These are phyloP conservation scores for Leucosporidium scottii DNA, from an alignment of 768 basidiomycete species.

Conservation along the genomic window DNA sequence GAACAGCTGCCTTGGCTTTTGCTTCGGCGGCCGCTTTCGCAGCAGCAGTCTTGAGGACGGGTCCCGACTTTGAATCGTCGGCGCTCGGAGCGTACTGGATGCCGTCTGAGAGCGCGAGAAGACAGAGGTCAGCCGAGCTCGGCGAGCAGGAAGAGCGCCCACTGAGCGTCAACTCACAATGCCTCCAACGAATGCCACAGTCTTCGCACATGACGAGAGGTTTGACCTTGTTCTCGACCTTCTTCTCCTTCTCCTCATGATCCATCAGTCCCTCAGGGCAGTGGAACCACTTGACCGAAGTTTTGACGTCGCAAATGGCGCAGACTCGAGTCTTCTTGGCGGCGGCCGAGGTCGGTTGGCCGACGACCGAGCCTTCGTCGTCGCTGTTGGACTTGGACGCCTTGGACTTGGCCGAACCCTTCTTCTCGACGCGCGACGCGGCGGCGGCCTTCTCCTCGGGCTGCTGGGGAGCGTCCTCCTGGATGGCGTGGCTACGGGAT, in stretches of 20 bases:
- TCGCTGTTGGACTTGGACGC: slow-evolving; percentile 17
- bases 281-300: slow-evolving; percentile 26
- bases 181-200: slow-evolving; percentile 35
- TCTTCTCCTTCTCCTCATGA: slow-evolving; percentile 12
- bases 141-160: too few species aligned
- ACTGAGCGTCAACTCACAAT: slow-evolving; percentile 24
- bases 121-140: too few species aligned
- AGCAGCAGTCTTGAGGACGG: background rate
- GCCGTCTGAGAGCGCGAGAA: slow-evolving; percentile 13
- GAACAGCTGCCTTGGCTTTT: background rate
- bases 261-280: slow-evolving; percentile 33
- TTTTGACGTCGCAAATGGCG: slow-evolving; percentile 31
- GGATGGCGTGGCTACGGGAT: slow-evolving; percentile 20
- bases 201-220: slow-evolving; percentile 32
- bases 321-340: slow-evolving; percentile 23
- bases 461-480: slow-evolving; percentile 32
- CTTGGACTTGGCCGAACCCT: slow-evolving; percentile 8
- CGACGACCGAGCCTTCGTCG: slow-evolving; percentile 24
- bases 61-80: slow-evolving; percentile 21
- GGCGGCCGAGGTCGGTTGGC: slow-evolving; percentile 10
- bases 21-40: background rate
- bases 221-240: background rate
- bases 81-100: slow-evolving; percentile 24
- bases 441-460: slow-evolving; percentile 31
- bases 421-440: slow-evolving; percentile 16